Percentiles rank a stretch among this genome's conserved stretches.
These are phyloP conservation scores for Talaromyces sp. DNA, from an alignment of 2,329 filamentous ascomycete species.

Conservation along the genomic window DNA sequence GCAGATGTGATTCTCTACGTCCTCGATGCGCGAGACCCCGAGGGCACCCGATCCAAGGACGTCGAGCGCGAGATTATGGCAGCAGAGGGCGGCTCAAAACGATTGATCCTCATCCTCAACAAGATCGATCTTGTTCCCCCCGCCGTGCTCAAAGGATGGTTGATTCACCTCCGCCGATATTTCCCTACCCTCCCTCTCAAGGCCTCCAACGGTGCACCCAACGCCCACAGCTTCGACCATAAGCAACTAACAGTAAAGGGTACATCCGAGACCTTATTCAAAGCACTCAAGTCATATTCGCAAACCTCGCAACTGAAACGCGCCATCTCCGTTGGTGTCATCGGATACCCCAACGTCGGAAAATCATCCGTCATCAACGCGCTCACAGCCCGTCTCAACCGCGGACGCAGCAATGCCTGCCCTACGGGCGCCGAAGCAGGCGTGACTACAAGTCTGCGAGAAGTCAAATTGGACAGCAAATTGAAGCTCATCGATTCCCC, in stretches of 20 bases:
- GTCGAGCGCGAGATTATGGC: slow-evolving; percentile 90
- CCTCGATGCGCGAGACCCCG: slow-evolving; percentile 85
- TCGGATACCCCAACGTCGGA: slow-evolving; percentile 93
- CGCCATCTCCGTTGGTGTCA: slow-evolving; percentile 85
- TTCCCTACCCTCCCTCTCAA: slow-evolving; percentile 90
- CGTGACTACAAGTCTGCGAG: slow-evolving; percentile 81
- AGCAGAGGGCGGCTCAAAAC: slow-evolving; percentile 77
- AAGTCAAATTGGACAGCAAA: slow-evolving; percentile 93
- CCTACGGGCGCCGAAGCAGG: slow-evolving; percentile 89
- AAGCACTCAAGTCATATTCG: slow-evolving; percentile 84
- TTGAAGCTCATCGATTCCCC: slow-evolving; percentile 91
- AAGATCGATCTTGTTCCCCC: slow-evolving; percentile 91
- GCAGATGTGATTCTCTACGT: slow-evolving; percentile 92
- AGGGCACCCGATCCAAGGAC: slow-evolving; percentile 84
- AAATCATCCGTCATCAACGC: slow-evolving; percentile 97
- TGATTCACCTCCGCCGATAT: slow-evolving; percentile 77
- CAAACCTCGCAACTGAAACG: slow-evolving; percentile 76
- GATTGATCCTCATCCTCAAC: slow-evolving; percentile 88
- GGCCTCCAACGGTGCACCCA: slow-evolving; percentile 76
- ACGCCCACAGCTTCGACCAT: slow-evolving; percentile 90
- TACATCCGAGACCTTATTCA: slow-evolving; percentile 81
- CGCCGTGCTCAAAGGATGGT: slow-evolving; percentile 78
- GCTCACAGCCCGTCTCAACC: slow-evolving; percentile 71
- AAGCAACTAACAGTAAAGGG: slow-evolving; percentile 82
- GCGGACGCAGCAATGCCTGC: slow-evolving; percentile 65